These are phyloP conservation scores for Combretum micranthum DNA, from an alignment of 345 rosid species.

Conservation along the genomic window DNA sequence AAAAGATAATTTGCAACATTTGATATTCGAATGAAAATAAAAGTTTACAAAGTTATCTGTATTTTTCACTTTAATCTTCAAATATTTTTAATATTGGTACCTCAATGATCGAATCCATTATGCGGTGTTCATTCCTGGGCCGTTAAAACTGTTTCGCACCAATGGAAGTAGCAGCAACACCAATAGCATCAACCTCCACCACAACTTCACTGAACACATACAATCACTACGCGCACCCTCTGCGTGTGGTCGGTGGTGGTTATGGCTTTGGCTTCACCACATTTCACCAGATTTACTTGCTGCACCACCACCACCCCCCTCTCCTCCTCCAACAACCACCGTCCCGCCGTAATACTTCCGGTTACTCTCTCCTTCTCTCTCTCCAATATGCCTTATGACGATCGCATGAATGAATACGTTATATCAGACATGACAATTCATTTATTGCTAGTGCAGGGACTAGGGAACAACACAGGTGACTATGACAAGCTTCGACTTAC, in stretches of 20 bases:
- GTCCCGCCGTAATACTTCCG: constrained; percentile 90
- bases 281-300: constrained; percentile 22
- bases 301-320: constrained; percentile 22
- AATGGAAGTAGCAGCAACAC: too few species aligned
- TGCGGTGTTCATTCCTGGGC: too few species aligned
- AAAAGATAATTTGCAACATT: too few species aligned
- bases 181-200: too few species aligned
- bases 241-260: neutral
- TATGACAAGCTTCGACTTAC: constrained; percentile 55
- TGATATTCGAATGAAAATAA: too few species aligned
- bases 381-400: neutral
- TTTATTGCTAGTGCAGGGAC: constrained; percentile 37
- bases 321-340: constrained; percentile 18
- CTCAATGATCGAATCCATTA: constrained; percentile 2
- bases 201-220: too few species aligned
- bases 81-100: too few species aligned
- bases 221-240: too few species aligned
- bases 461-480: constrained; percentile 84
- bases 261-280: constrained; percentile 45
- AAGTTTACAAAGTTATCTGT: too few species aligned
- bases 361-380: constrained; percentile 24
- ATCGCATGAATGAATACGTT: neutral
- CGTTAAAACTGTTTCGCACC: too few species aligned
- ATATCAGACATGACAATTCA: neutral
- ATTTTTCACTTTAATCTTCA: too few species aligned